Percentiles rank a stretch among this genome's conserved stretches.
These are phyloP conservation scores for Rubia yunnanensis DNA, from an alignment of 257 asterid species.

Conservation along the genomic window DNA sequence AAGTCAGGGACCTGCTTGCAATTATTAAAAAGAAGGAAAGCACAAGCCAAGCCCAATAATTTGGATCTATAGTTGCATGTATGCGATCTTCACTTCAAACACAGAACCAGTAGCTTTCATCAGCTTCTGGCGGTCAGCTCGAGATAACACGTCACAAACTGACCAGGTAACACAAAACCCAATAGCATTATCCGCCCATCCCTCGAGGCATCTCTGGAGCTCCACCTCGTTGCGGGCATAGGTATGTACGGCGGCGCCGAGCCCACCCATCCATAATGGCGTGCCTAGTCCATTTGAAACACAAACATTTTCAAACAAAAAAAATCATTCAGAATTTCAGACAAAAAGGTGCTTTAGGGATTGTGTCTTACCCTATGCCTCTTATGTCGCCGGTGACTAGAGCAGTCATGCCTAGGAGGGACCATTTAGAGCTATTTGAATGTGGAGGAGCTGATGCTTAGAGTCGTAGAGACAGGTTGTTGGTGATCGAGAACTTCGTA, in stretches of 20 bases:
- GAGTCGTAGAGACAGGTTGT: too few species aligned
- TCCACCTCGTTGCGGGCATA: constrained; percentile 47
- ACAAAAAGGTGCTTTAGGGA: neutral
- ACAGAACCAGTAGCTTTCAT: constrained; percentile 26
- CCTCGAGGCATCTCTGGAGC: constrained; percentile 34
- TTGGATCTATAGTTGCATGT: too few species aligned
- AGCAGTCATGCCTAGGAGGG: constrained; percentile 48
- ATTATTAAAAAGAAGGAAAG: too few species aligned
- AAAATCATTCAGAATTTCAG: constrained; percentile 12
- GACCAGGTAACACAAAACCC: constrained; percentile 39
- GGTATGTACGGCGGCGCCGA: constrained; percentile 52
- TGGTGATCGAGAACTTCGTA: too few species aligned
- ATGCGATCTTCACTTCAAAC: constrained; percentile 46
- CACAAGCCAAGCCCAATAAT: too few species aligned
- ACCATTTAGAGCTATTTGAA: constrained; percentile 28
- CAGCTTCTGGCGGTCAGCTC: constrained; percentile 33
- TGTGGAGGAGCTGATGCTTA: constrained; percentile 19
- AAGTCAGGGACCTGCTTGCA: too few species aligned
- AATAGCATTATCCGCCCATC: constrained; percentile 44
- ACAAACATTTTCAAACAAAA: constrained; percentile 14
- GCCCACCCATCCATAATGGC: constrained; percentile 50
- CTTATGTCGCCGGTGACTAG: constrained; percentile 56
- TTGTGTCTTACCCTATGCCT: constrained; percentile 29
- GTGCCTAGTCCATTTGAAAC: too few species aligned
- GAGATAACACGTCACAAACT: constrained; percentile 44